Conservation (phyloP, 1,284 basidiomycete genomes). For the Marasmius oreades region DNA sequence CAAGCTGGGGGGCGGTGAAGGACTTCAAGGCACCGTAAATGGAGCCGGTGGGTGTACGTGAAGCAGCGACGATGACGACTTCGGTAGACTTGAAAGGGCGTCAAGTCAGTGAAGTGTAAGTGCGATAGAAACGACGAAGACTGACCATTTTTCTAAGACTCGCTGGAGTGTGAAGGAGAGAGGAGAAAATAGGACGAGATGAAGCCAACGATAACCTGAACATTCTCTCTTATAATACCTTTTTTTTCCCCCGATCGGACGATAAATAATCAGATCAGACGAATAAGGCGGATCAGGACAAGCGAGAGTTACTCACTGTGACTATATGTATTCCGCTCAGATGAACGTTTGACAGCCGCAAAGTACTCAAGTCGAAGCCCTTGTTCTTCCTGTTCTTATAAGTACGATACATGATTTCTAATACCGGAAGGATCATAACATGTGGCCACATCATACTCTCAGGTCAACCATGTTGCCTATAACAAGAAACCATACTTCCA, state of each 20-base stretch:
- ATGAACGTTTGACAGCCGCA: no score
- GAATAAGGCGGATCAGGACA: background rate
- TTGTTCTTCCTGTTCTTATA: no score
- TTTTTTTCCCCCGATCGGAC: conserved; percentile 25
- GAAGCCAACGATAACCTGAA: conserved; percentile 33
- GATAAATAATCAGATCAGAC: conserved; percentile 14
- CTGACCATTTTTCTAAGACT: conserved; percentile 43
- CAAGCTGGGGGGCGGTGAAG: conserved; percentile 89
- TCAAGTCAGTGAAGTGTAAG: conserved; percentile 16
- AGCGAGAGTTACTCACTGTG: background rate
- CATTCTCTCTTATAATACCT: conserved; percentile 34
- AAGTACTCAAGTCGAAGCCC: no score
- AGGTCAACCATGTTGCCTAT: conserved; percentile 59
- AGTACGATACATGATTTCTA: no score
- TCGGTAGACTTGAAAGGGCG: conserved; percentile 53
- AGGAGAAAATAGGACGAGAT: conserved; percentile 26
- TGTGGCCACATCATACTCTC: conserved; percentile 16
- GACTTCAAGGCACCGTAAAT: conserved; percentile 89
- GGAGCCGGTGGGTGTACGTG: conserved; percentile 93
- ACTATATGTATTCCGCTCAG: no score
- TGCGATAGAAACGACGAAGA: conserved; percentile 7
- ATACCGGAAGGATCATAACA: background rate
- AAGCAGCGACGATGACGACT: conserved; percentile 94
- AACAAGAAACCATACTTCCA: conserved; percentile 75
- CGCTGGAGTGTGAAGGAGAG: conserved; percentile 26